Conservation (phyloP, 2,329 filamentous ascomycete genomes). For the Botrytis sinoallii region DNA sequence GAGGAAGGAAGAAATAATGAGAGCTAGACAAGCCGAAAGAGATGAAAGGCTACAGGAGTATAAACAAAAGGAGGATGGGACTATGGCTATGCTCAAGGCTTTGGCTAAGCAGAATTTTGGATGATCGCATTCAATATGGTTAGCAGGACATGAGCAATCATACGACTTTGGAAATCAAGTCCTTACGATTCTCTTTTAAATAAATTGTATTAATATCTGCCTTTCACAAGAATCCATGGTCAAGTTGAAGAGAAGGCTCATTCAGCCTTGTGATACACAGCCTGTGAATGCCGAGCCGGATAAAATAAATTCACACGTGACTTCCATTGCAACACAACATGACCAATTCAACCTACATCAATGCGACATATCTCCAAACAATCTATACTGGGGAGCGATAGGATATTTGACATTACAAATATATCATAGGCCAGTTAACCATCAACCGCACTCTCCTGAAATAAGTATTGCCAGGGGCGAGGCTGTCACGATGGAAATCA, state of each 20-base stretch:
- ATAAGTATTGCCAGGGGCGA: background rate
- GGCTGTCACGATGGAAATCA: conserved; percentile 7
- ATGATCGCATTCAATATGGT: conserved; percentile 20
- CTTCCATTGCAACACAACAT: background rate
- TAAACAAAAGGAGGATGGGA: conserved; percentile 75
- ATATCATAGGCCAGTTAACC: background rate
- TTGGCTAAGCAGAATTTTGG: conserved; percentile 80
- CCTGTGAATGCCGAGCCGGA: conserved; percentile 6
- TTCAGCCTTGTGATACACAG: conserved; percentile 8
- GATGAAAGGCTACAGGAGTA: conserved; percentile 71
- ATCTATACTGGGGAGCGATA: background rate
- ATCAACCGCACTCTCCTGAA: too few species aligned
- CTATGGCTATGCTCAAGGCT: conserved; percentile 75
- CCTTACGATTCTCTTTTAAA: too few species aligned
- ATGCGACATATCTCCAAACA: background rate
- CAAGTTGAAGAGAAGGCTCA: background rate
- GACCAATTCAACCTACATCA: background rate
- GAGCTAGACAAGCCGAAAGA: conserved; percentile 73
- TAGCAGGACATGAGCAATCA: background rate
- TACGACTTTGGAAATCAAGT: background rate
- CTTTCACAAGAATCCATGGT: background rate
- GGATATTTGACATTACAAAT: background rate
- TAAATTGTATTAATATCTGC: background rate
- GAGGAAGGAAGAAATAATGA: conserved; percentile 72
- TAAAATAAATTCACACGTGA: conserved; percentile 1